A percentile compares a stretch with the other conserved stretches of the same genome.
Evolutionary conservation across 2,329 filamentous ascomycete species (phyloP).

Genomic region (Neoscytalidium dimidiatum): DNA sequence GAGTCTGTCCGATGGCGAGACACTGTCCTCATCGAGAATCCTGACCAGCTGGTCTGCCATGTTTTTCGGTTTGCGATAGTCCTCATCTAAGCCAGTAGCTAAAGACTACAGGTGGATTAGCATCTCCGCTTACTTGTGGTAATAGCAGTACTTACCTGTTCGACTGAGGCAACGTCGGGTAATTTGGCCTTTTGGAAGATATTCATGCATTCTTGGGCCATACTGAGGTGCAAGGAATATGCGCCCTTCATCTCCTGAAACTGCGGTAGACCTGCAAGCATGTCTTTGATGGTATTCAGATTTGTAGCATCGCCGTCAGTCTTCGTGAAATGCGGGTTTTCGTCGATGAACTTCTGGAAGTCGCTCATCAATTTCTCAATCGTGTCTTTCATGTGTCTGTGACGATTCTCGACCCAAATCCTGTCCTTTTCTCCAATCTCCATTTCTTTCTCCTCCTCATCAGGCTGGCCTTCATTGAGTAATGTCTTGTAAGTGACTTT

Average conservation of each 20-base stretch:
- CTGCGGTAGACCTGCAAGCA: conserved; percentile 91
- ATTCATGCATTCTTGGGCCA: conserved; percentile 98
- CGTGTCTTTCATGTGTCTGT: conserved; percentile 97
- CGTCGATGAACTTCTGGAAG: conserved; percentile 86
- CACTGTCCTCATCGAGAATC: conserved; percentile 80
- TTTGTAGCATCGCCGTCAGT: conserved; percentile 69
- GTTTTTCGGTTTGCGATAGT: conserved; percentile 87
- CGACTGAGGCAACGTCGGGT: conserved; percentile 80
- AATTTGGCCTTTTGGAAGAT: conserved; percentile 84
- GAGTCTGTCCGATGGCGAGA: conserved; percentile 72
- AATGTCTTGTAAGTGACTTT: conserved; percentile 83
- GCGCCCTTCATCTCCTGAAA: conserved; percentile 95
- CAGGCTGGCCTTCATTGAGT: conserved; percentile 70
- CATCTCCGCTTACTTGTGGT: no score
- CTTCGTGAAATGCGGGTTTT: conserved; percentile 91
- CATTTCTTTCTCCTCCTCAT: conserved; percentile 83
- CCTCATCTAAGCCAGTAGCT: conserved; percentile 90
- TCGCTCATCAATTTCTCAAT: conserved; percentile 91
- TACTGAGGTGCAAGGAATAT: conserved; percentile 90
- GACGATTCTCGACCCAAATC: conserved; percentile 93
- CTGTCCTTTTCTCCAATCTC: conserved; percentile 88
- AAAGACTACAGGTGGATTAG: conserved; percentile 56
- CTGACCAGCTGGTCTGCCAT: conserved; percentile 82
- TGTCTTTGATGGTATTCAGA: conserved; percentile 91
- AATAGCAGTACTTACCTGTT: conserved; percentile 61